phyloP scores from a whole-genome alignment of 805 yeast genomes.

The Candida sanyiensis region DNA sequence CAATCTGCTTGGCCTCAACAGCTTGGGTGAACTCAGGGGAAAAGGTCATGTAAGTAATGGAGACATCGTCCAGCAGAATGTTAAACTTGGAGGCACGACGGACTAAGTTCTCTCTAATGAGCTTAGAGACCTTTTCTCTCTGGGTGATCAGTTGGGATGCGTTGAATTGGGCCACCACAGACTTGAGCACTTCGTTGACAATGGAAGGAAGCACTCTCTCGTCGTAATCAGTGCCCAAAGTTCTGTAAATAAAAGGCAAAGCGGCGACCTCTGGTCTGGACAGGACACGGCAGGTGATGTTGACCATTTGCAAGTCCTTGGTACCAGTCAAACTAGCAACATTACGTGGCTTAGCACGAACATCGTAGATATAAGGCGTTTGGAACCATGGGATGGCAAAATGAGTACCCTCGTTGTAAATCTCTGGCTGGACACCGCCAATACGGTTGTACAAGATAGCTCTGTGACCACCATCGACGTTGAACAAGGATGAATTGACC shows the following conservation, averaged over 20 bases:
- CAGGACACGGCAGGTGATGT: constrained; percentile 96
- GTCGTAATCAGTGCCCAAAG: constrained; percentile 91
- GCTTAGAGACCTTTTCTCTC: constrained; percentile 89
- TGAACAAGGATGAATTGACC: constrained; percentile 56
- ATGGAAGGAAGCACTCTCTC: constrained; percentile 97
- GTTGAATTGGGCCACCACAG: constrained; percentile 97
- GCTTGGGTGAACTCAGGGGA: constrained; percentile 97
- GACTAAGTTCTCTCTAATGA: constrained; percentile 84
- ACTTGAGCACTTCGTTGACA: constrained; percentile 92
- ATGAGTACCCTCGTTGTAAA: constrained; percentile 93
- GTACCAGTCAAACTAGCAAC: constrained; percentile 96
- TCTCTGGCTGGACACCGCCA: constrained; percentile 75
- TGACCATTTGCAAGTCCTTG: constrained; percentile 97
- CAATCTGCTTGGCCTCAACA: constrained; percentile 97
- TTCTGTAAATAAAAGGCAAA: constrained; percentile 82
- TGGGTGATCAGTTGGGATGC: constrained; percentile 98
- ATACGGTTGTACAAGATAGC: constrained; percentile 90
- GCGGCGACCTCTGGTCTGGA: constrained; percentile 78
- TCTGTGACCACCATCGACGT: constrained; percentile 98
- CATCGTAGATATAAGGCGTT: constrained; percentile 87
- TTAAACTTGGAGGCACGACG: constrained; percentile 90
- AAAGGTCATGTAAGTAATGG: constrained; percentile 93
- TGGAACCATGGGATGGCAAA: constrained; percentile 92
- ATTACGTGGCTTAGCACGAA: constrained; percentile 94
- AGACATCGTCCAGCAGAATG: constrained; percentile 87